phyloP scores from a whole-genome alignment of 345 rosid genomes.

The Populus ilicifolia region DNA sequence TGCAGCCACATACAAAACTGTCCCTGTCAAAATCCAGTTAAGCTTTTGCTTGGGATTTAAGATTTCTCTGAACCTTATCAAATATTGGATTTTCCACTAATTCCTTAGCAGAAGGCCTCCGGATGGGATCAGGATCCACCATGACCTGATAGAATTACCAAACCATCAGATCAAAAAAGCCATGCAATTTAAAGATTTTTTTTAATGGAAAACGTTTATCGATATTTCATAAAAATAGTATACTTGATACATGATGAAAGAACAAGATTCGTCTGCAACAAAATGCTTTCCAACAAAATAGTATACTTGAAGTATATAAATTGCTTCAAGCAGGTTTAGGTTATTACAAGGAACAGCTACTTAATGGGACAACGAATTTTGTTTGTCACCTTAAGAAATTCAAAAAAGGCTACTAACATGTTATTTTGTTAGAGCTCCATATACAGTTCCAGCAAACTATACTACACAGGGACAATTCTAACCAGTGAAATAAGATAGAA shows the following conservation, averaged over 20 bases:
- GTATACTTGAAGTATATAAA: neutral
- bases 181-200: neutral
- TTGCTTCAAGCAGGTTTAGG: neutral
- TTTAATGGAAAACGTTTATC: neutral
- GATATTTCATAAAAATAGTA: neutral
- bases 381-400: neutral
- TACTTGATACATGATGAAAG: neutral
- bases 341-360: neutral
- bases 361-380: neutral
- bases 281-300: neutral
- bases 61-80: conserved; percentile 34
- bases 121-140: conserved; percentile 74
- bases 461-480: neutral
- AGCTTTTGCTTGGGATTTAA: conserved; percentile 4
- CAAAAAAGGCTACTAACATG: neutral
- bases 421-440: neutral
- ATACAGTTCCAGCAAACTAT: neutral
- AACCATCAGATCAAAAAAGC: conserved; percentile 18
- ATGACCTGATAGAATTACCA: conserved; percentile 46
- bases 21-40: neutral
- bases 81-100: conserved; percentile 65
- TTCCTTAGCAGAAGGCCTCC: conserved; percentile 69
- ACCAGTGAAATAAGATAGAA: neutral
- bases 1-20: neutral
- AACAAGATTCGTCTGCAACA: neutral